Conservation (phyloP, 176 grass and related monocot species). For the Triticum timopheevii region DNA sequence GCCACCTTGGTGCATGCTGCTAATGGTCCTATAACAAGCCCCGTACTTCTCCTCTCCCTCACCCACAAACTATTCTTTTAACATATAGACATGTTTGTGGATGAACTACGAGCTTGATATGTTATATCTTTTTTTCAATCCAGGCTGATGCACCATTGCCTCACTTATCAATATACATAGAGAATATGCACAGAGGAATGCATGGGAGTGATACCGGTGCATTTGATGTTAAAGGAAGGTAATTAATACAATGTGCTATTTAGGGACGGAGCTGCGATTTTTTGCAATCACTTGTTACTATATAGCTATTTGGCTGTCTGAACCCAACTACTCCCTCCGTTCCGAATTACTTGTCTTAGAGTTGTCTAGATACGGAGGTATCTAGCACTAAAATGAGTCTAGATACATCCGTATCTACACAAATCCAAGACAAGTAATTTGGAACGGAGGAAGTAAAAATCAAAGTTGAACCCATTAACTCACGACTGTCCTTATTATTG, state of each 20-base stretch:
- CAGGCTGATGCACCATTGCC: constrained; percentile 11
- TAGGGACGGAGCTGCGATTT: too few species aligned
- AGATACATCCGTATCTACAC: too few species aligned
- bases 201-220: constrained; percentile 72
- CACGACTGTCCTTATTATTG: not conserved
- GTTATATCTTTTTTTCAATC: too few species aligned
- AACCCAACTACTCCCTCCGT: too few species aligned
- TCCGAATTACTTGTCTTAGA: too few species aligned
- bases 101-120: not conserved
- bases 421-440: too few species aligned
- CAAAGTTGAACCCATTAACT: not conserved
- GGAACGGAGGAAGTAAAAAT: too few species aligned
- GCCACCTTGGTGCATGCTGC: not conserved
- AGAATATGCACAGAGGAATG: constrained; percentile 56
- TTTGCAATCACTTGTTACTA: too few species aligned
- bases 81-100: not conserved
- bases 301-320: too few species aligned
- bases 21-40: constrained; percentile 8
- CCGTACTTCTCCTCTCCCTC: not conserved
- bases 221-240: constrained; percentile 50
- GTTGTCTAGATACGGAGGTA: too few species aligned
- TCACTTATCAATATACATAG: constrained; percentile 40
- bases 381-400: too few species aligned
- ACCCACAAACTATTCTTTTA: not conserved
- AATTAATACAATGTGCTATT: not conserved